Evolutionary conservation across 2,329 filamentous ascomycete species (phyloP), one percentile per base, ranked within the genome.

Genomic region (Sporothrix protearum): DNA sequence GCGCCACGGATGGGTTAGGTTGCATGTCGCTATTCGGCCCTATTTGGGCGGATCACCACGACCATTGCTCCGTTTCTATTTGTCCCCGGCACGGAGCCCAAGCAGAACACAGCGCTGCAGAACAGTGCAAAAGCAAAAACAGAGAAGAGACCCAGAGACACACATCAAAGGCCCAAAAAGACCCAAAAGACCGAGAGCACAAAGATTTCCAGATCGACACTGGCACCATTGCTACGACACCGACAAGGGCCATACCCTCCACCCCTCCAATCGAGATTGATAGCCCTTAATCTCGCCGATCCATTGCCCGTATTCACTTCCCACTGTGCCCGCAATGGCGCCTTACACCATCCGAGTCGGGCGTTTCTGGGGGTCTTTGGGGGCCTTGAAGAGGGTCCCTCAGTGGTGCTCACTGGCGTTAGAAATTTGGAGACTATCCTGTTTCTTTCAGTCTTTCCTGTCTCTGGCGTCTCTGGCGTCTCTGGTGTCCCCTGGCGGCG

Each of bases 1-100:
- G 33, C 49, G 51, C 66, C 55, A 55, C 71, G 71, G 69, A 73
- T 73, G 71, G 66, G 59, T 51, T 64, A 67, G 73, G 72, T 74
- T 75, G 75, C 75, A 74, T 75, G 57, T 64, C 59, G 67, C 73
- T 75, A 75, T 76, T 74, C 73, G 75, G 74, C 73, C 75, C 73
- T 75, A 73, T 75, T 74, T 69, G 64, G 63, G 72, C 72, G 74
- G 74, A 75, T 72, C 73, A 67, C 67, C 71, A 64, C 5, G 39
- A 42, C 51, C 39, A 45, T 64, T 64, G n/a, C 36, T 72, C 69
- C 71, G 73, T 70, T 71, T 69, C 63, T 71, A 66, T 71, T 72
- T 71, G 70, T 28, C 66, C 59, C 55, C 66, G 36, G 22, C 57
- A 33, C 57, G 47, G 30, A 68, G 42, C 53, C 33, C 64, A 51